Percentiles rank a stretch among this genome's conserved stretches.
Conservation (phyloP, 2,329 filamentous ascomycete species). For the Penicillium sp. region DNA sequence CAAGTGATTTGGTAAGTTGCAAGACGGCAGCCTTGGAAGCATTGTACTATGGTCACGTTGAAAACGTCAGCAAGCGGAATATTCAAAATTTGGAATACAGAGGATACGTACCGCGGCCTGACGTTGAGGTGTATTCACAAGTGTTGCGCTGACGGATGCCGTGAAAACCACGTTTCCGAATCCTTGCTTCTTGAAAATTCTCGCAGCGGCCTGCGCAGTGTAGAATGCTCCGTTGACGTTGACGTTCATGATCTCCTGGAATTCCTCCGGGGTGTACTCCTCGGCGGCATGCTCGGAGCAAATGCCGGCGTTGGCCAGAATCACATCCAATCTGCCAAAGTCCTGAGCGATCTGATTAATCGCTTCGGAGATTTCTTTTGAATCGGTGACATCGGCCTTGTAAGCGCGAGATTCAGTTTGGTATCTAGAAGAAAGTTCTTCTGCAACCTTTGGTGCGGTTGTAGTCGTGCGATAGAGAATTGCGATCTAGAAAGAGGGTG, state of each 20-base stretch:
- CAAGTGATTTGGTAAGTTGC: slow-evolving; percentile 55
- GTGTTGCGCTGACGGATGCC: slow-evolving; percentile 70
- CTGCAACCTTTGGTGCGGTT: background rate
- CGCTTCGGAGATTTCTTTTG: background rate
- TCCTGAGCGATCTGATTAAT: slow-evolving; percentile 39
- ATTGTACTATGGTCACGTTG: slow-evolving; percentile 50
- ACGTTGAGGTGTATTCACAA: slow-evolving; percentile 65
- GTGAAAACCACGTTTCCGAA: slow-evolving; percentile 44
- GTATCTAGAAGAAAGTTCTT: background rate
- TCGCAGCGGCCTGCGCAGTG: slow-evolving; percentile 66
- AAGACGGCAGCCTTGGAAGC: slow-evolving; percentile 56
- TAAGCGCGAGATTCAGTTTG: background rate
- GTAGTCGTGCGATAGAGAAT: background rate
- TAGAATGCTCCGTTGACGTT: slow-evolving; percentile 69
- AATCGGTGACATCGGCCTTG: background rate
- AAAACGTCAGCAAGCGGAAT: no score
- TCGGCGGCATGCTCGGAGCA: slow-evolving; percentile 51
- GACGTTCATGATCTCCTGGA: slow-evolving; percentile 16
- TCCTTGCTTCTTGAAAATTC: slow-evolving; percentile 66
- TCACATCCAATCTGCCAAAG: slow-evolving; percentile 70
- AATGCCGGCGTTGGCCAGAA: slow-evolving; percentile 73
- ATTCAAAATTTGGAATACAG: no score
- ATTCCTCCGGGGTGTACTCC: slow-evolving; percentile 18
- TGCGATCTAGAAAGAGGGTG: background rate
- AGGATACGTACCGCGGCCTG: slow-evolving; percentile 42